Conservation (phyloP, 2,329 filamentous ascomycete genomes). For the Pseudogymnoascus sp. region DNA sequence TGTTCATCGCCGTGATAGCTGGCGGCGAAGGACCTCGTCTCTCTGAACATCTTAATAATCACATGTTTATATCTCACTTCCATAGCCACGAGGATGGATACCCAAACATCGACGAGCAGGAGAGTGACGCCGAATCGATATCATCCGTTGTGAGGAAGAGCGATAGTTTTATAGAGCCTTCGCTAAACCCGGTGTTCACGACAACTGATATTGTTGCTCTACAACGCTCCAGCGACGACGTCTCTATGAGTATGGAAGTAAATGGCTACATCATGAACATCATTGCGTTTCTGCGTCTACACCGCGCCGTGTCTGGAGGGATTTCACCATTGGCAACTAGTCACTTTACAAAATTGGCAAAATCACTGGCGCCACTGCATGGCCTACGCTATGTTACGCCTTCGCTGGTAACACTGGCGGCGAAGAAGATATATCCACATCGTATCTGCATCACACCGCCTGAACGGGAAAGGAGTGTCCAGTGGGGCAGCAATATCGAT, state of each 20-base stretch:
- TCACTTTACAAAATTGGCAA: constrained; percentile 62
- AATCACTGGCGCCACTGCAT: constrained; percentile 73
- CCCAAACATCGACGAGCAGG: constrained; percentile 52
- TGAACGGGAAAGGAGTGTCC: constrained; percentile 73
- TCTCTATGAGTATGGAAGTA: constrained; percentile 66
- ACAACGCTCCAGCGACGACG: constrained; percentile 44
- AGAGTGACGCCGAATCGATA: constrained; percentile 21
- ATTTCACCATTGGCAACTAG: constrained; percentile 70
- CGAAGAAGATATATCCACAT: constrained; percentile 81
- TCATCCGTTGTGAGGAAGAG: constrained; percentile 27
- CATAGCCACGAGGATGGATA: constrained; percentile 66
- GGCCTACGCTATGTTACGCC: constrained; percentile 73
- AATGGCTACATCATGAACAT: constrained; percentile 81
- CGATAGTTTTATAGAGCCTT: constrained; percentile 11
- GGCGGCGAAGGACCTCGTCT: constrained; percentile 42
- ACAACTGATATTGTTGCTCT: constrained; percentile 25
- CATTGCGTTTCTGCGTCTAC: constrained; percentile 75
- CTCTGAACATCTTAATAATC: constrained; percentile 61
- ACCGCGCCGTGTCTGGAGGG: constrained; percentile 72
- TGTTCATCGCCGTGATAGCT: constrained; percentile 67
- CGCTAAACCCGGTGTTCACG: constrained; percentile 21
- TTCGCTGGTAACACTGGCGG: constrained; percentile 71
- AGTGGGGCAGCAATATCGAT: constrained; percentile 76
- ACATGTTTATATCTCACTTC: constrained; percentile 81
- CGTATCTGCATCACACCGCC: constrained; percentile 63